Percentiles rank a stretch among this genome's conserved stretches.
Conservation (phyloP, 768 basidiomycete genomes). For the Tylopilus cervinicoccineus region DNA sequence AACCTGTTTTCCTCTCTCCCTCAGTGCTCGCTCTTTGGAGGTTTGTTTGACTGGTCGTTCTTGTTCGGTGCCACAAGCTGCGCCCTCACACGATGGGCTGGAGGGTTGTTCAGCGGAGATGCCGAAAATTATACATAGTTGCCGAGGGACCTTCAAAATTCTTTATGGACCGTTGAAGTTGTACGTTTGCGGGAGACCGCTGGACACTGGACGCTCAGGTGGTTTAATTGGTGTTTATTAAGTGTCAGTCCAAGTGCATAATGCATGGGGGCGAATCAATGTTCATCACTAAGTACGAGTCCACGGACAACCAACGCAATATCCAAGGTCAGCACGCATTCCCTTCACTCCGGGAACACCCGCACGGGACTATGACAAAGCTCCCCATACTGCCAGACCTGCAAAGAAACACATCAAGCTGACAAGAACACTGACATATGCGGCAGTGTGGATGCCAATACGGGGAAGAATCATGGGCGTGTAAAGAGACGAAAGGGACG, state of each 20-base stretch:
- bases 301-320: conserved; percentile 3
- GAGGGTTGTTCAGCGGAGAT: conserved; percentile 27
- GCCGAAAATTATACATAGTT: conserved; percentile 12
- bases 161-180: not conserved
- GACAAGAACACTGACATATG: conserved; percentile 64
- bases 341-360: not conserved
- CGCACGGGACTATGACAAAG: conserved; percentile 38
- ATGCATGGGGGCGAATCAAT: not conserved
- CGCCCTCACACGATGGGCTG: conserved; percentile 51
- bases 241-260: not conserved
- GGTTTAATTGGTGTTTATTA: not conserved
- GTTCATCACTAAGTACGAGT: not conserved
- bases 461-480: conserved; percentile 63
- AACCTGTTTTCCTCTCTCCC: conserved; percentile 75
- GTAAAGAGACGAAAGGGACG: conserved; percentile 57
- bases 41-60: conserved; percentile 73
- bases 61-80: conserved; percentile 52
- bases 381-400: conserved; percentile 72
- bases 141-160: not conserved
- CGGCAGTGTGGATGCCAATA: conserved; percentile 73
- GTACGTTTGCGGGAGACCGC: conserved; percentile 5
- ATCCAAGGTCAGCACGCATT: not conserved
- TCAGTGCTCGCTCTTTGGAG: conserved; percentile 67
- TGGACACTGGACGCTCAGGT: not conserved
- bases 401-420: conserved; percentile 68